phyloP scores from a whole-genome alignment of 352 stramenopile species.

The Phytophthora pistaciae region DNA sequence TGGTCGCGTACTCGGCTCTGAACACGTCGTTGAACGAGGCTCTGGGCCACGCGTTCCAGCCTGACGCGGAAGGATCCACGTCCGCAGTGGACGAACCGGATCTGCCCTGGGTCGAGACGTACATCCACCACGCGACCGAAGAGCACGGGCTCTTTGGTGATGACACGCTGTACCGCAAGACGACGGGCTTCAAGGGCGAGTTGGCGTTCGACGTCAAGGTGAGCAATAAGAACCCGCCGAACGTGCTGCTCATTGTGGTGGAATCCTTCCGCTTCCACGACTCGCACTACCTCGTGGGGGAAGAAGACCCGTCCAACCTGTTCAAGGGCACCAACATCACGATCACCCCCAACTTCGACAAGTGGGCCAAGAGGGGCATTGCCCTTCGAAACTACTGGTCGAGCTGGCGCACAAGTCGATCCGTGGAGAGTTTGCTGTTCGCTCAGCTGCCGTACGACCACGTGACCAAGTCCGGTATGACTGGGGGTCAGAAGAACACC shows the following conservation, averaged over 20 bases:
- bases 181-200: slow-evolving; percentile 40
- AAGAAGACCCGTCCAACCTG: slow-evolving; percentile 43
- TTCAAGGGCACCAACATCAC: slow-evolving; percentile 24
- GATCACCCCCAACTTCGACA: slow-evolving; percentile 50
- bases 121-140: slow-evolving; percentile 21
- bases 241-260: slow-evolving; percentile 51
- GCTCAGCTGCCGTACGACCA: slow-evolving; percentile 58
- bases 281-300: slow-evolving; percentile 50
- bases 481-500: slow-evolving; percentile 24
- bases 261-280: slow-evolving; percentile 61
- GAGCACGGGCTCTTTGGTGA: slow-evolving; percentile 16
- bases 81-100: neutral
- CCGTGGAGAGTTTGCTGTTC: slow-evolving; percentile 61
- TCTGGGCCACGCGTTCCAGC: slow-evolving; percentile 2
- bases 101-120: slow-evolving; percentile 6
- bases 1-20: slow-evolving; percentile 18
- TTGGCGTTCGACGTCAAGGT: slow-evolving; percentile 49
- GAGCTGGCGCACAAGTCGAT: slow-evolving; percentile 62
- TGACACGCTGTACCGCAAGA: slow-evolving; percentile 44
- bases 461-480: slow-evolving; percentile 41
- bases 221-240: slow-evolving; percentile 37
- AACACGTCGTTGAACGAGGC: slow-evolving; percentile 26
- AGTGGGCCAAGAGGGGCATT: slow-evolving; percentile 48
- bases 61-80: neutral
- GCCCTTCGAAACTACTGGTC: slow-evolving; percentile 67